Base-by-base conservation (phyloP, 139 green algal species). In the Chlorella vulgaris region DNA sequence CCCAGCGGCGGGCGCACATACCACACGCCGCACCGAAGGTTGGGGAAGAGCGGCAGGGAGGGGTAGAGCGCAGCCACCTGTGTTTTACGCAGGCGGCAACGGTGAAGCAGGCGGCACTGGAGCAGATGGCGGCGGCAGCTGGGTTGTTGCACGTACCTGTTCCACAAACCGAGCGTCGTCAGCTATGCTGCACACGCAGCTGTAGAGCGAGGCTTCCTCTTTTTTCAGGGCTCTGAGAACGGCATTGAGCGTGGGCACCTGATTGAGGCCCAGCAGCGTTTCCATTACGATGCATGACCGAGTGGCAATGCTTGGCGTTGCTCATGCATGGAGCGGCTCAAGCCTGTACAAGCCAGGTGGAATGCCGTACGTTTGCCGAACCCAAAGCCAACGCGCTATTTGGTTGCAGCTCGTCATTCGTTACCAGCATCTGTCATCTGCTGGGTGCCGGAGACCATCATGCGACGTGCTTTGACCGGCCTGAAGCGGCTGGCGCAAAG, bases 11-110 rank as follows among this genome's bases (percentile, higher is more conserved):
- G 28, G 4, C 31, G 68, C 8, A 79, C 22, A 55, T 97, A 98
- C 96, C 95, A 99, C 0, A 94, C 55, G 1, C 96, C 96, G 74
- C 93, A 98, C 0, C 96, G 88, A 21, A 98, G 84, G 87, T 99
- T 99, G 33, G 94, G 89, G 3, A 96, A 53, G 5, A 97, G 24
- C 0, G 96, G 96, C 6, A 96, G 63, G 19, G 61, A 42, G 2
- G 89, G 85, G 69, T 93, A 95, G 24, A 91, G 62, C 0, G 15
- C 29, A 15, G 47, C 53, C 18, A 95, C 76, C 73, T 79, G 53
- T 65, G 55, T 8, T 8, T 21, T 31, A 21, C 15, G 55, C 18
- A 28, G 55, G 55, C 22, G n/a, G 18, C 18, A 21, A n/a, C 55
- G 55, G 18, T 65, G 13, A 58, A 21, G 47, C 47, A 15, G 47